Base-by-base conservation (phyloP, 2,329 filamentous ascomycete genomes). In the Exophiala aquamarina region DNA sequence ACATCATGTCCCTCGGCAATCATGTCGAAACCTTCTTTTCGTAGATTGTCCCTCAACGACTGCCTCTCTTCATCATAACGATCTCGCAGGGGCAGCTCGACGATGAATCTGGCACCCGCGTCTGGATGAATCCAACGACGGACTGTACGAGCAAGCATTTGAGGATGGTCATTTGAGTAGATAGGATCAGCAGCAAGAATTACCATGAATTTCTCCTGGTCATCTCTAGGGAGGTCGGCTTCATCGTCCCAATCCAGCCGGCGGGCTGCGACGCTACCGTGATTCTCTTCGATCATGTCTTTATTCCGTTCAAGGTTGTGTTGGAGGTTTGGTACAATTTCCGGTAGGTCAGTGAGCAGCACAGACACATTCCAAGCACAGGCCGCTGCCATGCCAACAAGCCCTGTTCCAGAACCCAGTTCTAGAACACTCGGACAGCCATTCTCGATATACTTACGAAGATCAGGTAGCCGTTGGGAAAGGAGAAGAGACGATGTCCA, bases 401-500 rank as follows among this genome's bases (percentile, higher is more conserved):
- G 77, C 0, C 92, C 92, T 0, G 92, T 97, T 0, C 93, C 92
- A 0, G 92, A 84, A 3, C 92, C 93, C 2, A 97, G 77, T 64
- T 97, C 92, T 7, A 97, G 75, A 4, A 78, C 71, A 20, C 66
- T 64, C 14, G 69, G 53, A 14, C 38, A 29, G 29, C 31, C 35
- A 17, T 18, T 11, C 8, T 47, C 49, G 9, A 57, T 41, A 33
- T 54, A 49, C 34, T 38, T 44, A 20, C 49, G 46, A 7, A 77
- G 62, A 3, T 50, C 53, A 38, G 62, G 61, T 19, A 97, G 77
- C 18, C 87, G 82, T 57, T 81, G 85, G 0, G 92, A 86, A 3
- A 97, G 81, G 2, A 94, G 78, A 62, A 90, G 94, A 0, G 90
- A 92, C 0, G 90, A 92, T 1, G 87, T 89, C 93, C 93, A 97